Conservation (phyloP, 1,139 yeast genomes). For the Protomyces lactucae-debilis region DNA sequence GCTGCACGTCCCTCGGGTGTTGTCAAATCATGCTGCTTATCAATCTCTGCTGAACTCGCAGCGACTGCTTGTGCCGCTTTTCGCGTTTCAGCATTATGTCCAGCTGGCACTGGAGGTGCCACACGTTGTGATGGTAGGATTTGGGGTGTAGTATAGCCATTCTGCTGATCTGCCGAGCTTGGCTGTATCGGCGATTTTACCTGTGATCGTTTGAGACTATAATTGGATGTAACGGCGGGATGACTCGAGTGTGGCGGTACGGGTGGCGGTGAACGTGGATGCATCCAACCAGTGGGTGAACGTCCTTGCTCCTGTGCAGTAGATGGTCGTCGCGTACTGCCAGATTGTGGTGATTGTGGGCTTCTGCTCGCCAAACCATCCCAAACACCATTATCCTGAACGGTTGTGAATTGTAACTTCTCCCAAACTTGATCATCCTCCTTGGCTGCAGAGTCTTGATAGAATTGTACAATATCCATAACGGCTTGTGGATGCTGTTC, state of each 20-base stretch:
- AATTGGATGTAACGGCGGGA: neutral
- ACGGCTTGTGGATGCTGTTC: slow-evolving; percentile 91
- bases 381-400: slow-evolving; percentile 16
- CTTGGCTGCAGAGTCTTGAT: slow-evolving; percentile 38
- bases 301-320: neutral
- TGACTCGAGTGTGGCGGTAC: neutral
- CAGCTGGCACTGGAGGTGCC: neutral
- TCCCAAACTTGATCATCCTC: slow-evolving; percentile 25
- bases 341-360: neutral
- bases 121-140: neutral
- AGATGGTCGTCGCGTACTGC: neutral
- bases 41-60: neutral
- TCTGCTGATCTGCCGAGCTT: neutral
- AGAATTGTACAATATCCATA: slow-evolving; percentile 84
- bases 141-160: neutral
- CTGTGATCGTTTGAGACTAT: neutral
- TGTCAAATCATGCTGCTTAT: neutral
- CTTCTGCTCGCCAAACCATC: neutral
- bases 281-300: neutral
- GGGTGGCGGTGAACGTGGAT: neutral
- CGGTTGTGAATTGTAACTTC: slow-evolving; percentile 11
- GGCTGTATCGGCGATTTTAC: neutral
- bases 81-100: neutral
- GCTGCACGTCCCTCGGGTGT: slow-evolving; percentile 1
- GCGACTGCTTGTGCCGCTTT: neutral